A percentile compares a stretch with the other conserved stretches of the same genome.
Conservation (phyloP, 2,329 filamentous ascomycete genomes). For the Calonectria pseudoturangicola region DNA sequence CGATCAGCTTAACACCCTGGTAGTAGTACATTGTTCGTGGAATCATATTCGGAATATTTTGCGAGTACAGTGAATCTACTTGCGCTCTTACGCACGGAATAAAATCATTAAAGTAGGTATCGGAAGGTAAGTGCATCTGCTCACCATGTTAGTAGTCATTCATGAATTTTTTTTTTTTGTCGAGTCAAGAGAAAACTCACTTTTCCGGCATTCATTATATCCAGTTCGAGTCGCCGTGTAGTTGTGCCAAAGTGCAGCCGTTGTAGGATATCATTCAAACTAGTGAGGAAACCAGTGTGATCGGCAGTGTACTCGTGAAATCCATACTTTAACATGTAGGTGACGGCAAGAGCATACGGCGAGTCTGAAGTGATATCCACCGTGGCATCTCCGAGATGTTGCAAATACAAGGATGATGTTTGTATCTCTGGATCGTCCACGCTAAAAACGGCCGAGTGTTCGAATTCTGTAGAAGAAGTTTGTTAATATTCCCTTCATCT, state of each 20-base stretch:
- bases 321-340: conserved; percentile 61
- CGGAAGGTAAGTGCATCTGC: conserved; percentile 61
- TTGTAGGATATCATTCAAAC: conserved; percentile 60
- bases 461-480: conserved; percentile 64
- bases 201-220: conserved; percentile 70
- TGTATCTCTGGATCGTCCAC: conserved; percentile 56
- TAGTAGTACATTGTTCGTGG: conserved; percentile 65
- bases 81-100: conserved; percentile 63
- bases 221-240: conserved; percentile 69
- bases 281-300: conserved; percentile 55
- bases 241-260: conserved; percentile 63
- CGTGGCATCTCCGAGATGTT: conserved; percentile 61
- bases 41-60: conserved; percentile 43
- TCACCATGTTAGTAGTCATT: conserved; percentile 41
- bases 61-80: conserved; percentile 66
- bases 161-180: neutral
- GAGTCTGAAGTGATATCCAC: conserved; percentile 53
- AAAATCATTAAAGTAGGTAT: conserved; percentile 64
- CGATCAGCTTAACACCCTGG: conserved; percentile 63
- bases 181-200: conserved; percentile 57
- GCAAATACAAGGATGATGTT: conserved; percentile 64
- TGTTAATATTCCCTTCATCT: conserved; percentile 21
- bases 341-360: conserved; percentile 60
- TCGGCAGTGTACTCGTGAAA: conserved; percentile 58
- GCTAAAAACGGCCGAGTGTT: conserved; percentile 64